Conservation (phyloP, 2,329 filamentous ascomycete genomes). For the Hypoxylon sp. region DNA sequence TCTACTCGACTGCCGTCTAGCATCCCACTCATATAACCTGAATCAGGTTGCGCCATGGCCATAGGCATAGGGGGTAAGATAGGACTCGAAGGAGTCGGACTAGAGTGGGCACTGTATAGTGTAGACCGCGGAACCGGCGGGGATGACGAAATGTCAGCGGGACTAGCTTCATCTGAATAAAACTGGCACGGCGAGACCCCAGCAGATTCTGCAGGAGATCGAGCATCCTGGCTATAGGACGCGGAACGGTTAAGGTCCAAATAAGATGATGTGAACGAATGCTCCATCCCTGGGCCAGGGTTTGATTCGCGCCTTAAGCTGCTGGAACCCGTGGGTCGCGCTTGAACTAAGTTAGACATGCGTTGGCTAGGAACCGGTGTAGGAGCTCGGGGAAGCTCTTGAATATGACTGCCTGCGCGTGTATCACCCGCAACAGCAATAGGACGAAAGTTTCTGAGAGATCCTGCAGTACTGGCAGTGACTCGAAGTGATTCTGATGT, state of each 20-base stretch:
- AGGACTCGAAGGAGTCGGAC: constrained; percentile 84
- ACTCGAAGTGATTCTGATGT: constrained; percentile 86
- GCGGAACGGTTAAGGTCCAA: constrained; percentile 58
- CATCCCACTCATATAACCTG: constrained; percentile 88
- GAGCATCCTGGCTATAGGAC: constrained; percentile 65
- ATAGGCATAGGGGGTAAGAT: constrained; percentile 75
- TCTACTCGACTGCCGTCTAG: constrained; percentile 73
- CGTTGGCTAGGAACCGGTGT: constrained; percentile 77
- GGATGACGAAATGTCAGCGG: constrained; percentile 88
- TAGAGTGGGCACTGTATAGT: constrained; percentile 66
- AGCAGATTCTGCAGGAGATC: constrained; percentile 68
- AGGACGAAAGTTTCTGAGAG: constrained; percentile 86
- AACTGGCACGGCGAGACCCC: constrained; percentile 65
- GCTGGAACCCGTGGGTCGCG: constrained; percentile 61
- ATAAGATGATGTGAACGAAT: constrained; percentile 50
- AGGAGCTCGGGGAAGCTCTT: constrained; percentile 81
- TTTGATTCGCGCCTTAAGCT: constrained; percentile 73
- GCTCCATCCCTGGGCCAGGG: constrained; percentile 66
- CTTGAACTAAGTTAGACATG: constrained; percentile 48
- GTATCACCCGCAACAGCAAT: constrained; percentile 67
- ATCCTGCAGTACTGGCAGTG: constrained; percentile 91
- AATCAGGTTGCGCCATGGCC: constrained; percentile 76
- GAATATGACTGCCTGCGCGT: constrained; percentile 68
- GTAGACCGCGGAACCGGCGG: constrained; percentile 81
- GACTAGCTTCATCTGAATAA: constrained; percentile 74